Conservation (phyloP, 345 rosid species). For the Murraya koenigii region DNA sequence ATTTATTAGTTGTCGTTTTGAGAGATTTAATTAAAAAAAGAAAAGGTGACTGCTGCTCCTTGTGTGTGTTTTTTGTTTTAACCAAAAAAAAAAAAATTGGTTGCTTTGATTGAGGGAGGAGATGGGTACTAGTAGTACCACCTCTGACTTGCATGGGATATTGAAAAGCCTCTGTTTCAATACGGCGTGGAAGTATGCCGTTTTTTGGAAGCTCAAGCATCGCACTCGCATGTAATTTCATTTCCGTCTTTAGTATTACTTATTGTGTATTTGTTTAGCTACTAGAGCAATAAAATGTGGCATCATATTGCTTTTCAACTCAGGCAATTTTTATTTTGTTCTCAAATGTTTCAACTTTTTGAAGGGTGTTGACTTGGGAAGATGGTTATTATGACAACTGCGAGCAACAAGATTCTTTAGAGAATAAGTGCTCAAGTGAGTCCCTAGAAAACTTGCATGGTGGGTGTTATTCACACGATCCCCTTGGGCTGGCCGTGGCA, state of each 20-base stretch:
- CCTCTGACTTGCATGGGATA: conserved; percentile 40
- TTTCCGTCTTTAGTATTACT: not conserved
- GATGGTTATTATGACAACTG: conserved; percentile 69
- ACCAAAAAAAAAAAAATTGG: not conserved
- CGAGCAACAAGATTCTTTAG: conserved; percentile 39
- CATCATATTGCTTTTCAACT: not conserved
- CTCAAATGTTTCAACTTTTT: conserved; percentile 9
- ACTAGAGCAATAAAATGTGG: not conserved
- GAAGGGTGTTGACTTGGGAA: conserved; percentile 90
- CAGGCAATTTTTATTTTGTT: not conserved
- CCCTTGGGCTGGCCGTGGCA: conserved; percentile 74
- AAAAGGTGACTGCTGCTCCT: conserved; percentile 1
- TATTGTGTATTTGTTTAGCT: not conserved
- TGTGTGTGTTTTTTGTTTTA: conserved; percentile 22
- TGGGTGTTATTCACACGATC: conserved; percentile 43
- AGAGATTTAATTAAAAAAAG: conserved; percentile 13
- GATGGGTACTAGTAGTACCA: conserved; percentile 41
- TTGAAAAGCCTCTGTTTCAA: conserved; percentile 76
- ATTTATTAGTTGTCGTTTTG: conserved; percentile 5
- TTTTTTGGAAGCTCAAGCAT: conserved; percentile 83
- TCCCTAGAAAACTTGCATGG: conserved; percentile 34
- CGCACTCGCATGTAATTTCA: conserved; percentile 69
- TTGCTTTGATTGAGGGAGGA: conserved; percentile 7
- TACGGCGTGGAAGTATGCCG: conserved; percentile 78
- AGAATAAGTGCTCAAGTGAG: conserved; percentile 37